Percentiles rank a stretch among this genome's conserved stretches.
phyloP scores from a whole-genome alignment of 2,329 filamentous ascomycete species.

The Hypoxylon sp. region DNA sequence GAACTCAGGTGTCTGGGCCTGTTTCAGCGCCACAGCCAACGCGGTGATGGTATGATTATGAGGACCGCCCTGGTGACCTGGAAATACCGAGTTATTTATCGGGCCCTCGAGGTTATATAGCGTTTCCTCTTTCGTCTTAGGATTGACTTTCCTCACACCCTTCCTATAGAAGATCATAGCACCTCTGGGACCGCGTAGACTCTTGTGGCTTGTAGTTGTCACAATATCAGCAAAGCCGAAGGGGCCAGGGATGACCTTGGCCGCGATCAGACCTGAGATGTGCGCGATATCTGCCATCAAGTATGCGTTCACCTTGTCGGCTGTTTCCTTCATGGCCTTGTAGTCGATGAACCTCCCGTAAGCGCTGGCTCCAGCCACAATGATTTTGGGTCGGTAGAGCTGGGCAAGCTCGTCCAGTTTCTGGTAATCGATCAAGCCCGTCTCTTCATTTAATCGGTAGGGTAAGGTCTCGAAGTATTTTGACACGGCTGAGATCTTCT shows the following conservation, averaged over 20 bases:
- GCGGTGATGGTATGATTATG: constrained; percentile 99
- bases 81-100: constrained; percentile 98
- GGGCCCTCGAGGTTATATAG: constrained; percentile 91
- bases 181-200: constrained; percentile 91
- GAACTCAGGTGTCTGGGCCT: constrained; percentile 91
- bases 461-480: constrained; percentile 99
- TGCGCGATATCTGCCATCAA: constrained; percentile 97
- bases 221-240: constrained; percentile 94
- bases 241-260: constrained; percentile 89
- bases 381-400: constrained; percentile 94
- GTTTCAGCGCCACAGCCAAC: constrained; percentile 92
- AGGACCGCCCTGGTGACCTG: constrained; percentile 96
- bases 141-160: constrained; percentile 85
- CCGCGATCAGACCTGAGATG: constrained; percentile 93
- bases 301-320: constrained; percentile 92
- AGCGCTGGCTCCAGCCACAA: constrained; percentile 91
- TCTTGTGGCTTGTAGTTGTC: constrained; percentile 98
- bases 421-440: constrained; percentile 95
- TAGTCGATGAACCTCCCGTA: constrained; percentile 98
- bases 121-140: constrained; percentile 88
- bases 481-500: constrained; percentile 97
- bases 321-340: constrained; percentile 88
- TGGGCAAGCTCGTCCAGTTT: constrained; percentile 88
- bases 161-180: constrained; percentile 99
- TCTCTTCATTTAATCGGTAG: constrained; percentile 90